These are phyloP conservation scores for Pseudohalonectria lignicola DNA, from an alignment of 2,329 filamentous ascomycete genomes.

Conservation along the genomic window DNA sequence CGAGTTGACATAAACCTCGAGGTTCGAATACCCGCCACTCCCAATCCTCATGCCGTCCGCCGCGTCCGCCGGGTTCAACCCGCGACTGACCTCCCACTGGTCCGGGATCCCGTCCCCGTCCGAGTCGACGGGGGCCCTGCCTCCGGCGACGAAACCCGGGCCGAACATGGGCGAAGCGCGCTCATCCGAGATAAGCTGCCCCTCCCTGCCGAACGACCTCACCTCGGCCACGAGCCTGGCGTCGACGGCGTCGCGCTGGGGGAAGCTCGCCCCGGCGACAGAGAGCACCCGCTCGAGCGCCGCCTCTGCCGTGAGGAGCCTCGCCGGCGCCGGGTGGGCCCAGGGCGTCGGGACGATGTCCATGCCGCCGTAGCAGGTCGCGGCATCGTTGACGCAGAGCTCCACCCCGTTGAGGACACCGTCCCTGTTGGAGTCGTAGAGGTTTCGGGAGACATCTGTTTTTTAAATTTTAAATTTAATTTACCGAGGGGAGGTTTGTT, in stretches of 20 bases:
- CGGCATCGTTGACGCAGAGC: constrained; percentile 21
- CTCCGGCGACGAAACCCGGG: constrained; percentile 24
- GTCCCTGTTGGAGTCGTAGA: constrained; percentile 36
- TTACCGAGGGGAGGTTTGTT: neutral
- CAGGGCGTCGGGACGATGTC: constrained; percentile 26
- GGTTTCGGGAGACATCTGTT: constrained; percentile 31
- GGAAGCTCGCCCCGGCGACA: constrained; percentile 27
- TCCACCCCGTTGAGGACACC: constrained; percentile 35
- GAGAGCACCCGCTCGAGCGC: constrained; percentile 27
- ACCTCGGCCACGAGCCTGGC: constrained; percentile 28
- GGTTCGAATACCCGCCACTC: constrained; percentile 30
- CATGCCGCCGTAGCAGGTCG: constrained; percentile 34
- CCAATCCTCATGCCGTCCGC: constrained; percentile 28
- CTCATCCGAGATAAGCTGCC: constrained; percentile 34
- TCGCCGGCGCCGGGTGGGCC: constrained; percentile 29
- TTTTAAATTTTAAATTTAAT: constrained; percentile 26
- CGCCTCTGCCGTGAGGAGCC: constrained; percentile 23
- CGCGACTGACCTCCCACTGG: constrained; percentile 31
- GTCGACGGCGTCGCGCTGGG: constrained; percentile 31
- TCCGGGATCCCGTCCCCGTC: constrained; percentile 41
- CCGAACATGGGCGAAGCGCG: constrained; percentile 13
- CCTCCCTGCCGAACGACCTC: constrained; percentile 30
- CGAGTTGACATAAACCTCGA: constrained; percentile 40
- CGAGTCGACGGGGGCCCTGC: constrained; percentile 25
- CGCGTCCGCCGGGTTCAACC: constrained; percentile 24